Conservation (phyloP, 2,329 filamentous ascomycete genomes). For the Byssoonygena ceratinophila region DNA sequence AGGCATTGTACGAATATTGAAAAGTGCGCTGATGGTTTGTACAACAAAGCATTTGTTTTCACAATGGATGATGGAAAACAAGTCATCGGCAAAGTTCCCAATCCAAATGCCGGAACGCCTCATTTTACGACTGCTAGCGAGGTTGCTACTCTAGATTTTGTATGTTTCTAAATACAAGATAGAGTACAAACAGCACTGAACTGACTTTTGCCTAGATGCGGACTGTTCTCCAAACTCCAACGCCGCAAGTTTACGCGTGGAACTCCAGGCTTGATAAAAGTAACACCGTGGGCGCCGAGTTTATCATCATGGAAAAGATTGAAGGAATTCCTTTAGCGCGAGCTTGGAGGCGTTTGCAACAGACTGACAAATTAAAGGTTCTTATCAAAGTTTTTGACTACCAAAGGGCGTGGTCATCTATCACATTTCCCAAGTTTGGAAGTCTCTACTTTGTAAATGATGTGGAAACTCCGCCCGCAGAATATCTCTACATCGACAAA, state of each 20-base stretch:
- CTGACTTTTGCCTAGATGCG: not conserved
- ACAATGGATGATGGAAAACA: slow-evolving; percentile 13
- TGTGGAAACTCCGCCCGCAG: not conserved
- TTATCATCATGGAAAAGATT: slow-evolving; percentile 22
- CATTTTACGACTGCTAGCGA: slow-evolving; percentile 17
- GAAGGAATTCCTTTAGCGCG: slow-evolving; percentile 23
- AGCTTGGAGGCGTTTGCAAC: slow-evolving; percentile 25
- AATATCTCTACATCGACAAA: slow-evolving; percentile 17
- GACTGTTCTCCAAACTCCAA: slow-evolving; percentile 2
- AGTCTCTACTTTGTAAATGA: slow-evolving; percentile 22
- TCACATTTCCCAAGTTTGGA: slow-evolving; percentile 22
- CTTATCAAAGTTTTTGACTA: slow-evolving; percentile 22
- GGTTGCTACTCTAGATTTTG: slow-evolving; percentile 24
- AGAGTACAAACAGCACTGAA: not conserved
- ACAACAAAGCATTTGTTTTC: slow-evolving; percentile 20
- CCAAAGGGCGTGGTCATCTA: slow-evolving; percentile 26
- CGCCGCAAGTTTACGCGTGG: slow-evolving; percentile 12
- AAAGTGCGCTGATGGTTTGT: slow-evolving; percentile 12
- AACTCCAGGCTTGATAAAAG: not conserved
- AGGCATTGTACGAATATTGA: not conserved
- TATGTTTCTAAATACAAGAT: not conserved
- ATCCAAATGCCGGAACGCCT: slow-evolving; percentile 8
- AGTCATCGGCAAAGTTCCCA: slow-evolving; percentile 12
- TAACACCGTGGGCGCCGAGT: slow-evolving; percentile 1
- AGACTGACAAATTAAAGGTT: slow-evolving; percentile 22